These are phyloP conservation scores for Rhizopus sp. DNA, from an alignment of 371 early-diverging fungal species.

Conservation along the genomic window DNA sequence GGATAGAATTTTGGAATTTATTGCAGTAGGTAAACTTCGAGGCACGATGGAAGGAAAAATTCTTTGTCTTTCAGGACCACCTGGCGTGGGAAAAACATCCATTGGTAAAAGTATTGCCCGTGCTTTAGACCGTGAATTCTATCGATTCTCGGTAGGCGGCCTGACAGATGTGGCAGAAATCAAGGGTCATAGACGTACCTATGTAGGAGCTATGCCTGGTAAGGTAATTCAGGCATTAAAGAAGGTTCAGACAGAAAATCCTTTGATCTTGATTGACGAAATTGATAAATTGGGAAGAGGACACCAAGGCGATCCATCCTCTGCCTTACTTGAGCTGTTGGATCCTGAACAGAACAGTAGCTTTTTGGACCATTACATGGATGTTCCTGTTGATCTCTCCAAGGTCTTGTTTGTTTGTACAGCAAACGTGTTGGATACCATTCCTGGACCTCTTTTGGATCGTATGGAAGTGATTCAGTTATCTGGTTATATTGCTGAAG, in stretches of 20 bases:
- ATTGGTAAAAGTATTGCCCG: slow-evolving; percentile 97
- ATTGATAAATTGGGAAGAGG: slow-evolving; percentile 97
- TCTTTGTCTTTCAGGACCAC: slow-evolving; percentile 94
- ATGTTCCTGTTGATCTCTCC: slow-evolving; percentile 95
- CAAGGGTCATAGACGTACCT: slow-evolving; percentile 98
- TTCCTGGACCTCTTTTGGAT: slow-evolving; percentile 95
- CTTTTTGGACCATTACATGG: slow-evolving; percentile 98
- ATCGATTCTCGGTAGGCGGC: slow-evolving; percentile 96
- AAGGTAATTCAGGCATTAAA: slow-evolving; percentile 97
- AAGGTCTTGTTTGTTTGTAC: slow-evolving; percentile 98
- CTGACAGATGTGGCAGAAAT: slow-evolving; percentile 97
- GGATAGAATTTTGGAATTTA: slow-evolving; percentile 96
- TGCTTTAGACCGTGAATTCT: slow-evolving; percentile 92
- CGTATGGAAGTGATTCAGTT: slow-evolving; percentile 97
- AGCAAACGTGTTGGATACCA: slow-evolving; percentile 94
- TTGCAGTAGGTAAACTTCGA: slow-evolving; percentile 95
- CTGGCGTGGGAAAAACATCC: slow-evolving; percentile 97
- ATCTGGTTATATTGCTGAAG: slow-evolving; percentile 95
- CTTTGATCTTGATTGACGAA: slow-evolving; percentile 96
- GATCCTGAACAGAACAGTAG: slow-evolving; percentile 97
- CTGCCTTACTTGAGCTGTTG: slow-evolving; percentile 92
- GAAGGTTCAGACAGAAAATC: slow-evolving; percentile 96
- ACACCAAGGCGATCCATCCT: slow-evolving; percentile 96
- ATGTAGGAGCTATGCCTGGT: slow-evolving; percentile 99
- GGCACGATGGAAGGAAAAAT: slow-evolving; percentile 97